Evolutionary conservation across 106 monocot genomes (phyloP), one percentile per base, ranked within the genome.

Genomic region (Acorus calamus): DNA sequence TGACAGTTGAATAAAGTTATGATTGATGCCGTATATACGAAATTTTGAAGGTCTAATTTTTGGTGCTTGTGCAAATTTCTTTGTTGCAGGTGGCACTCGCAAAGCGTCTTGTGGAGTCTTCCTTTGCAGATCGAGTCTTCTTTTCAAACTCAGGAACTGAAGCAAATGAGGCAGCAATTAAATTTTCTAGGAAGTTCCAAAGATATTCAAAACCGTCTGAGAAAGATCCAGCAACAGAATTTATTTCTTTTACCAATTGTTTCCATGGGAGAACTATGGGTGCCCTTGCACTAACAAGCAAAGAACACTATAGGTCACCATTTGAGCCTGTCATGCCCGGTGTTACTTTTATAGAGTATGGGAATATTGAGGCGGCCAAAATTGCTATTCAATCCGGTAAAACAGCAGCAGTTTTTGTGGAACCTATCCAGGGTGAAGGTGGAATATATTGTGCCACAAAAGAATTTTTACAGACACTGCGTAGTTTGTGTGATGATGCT

Each of bases 91-190:
- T 96, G 13, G 50, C 62, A 45, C 96, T 96, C 62, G 96, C 65
- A 61, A 78, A 87, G 46, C 74, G 81, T 12, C 79, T 96, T 42
- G 82, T 96, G 8, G 80, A 91, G 46, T 78, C 63, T 56, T 87
- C 96, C n/a, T 96, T 96, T 66, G 90, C 96, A 0, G 90, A 96
- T 65, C 79, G 84, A 48, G 84, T 85, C 56, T 96, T 96, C 74
- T 87, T 96, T 55, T 66, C 96, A 41, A 96, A 96, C 67, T 83
- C 90, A 44, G 96, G 96, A 64, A 96, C 96, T 42, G 96, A 96
- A 87, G 91, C 96, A 59, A 96, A 96, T 65, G 96, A 96, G 61
- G 96, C 96, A 50, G 87, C 96, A 6, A 96, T 96, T 57, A 96
- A 96, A 58, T 96, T 96, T 78, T 53, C 96, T 5, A 67, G 96